A percentile compares a stretch with the other conserved stretches of the same genome.
These are phyloP conservation scores for Marchantia paleacea DNA, from an alignment of 225 moss, liverwort and hornwort genomes.

Conservation along the genomic window DNA sequence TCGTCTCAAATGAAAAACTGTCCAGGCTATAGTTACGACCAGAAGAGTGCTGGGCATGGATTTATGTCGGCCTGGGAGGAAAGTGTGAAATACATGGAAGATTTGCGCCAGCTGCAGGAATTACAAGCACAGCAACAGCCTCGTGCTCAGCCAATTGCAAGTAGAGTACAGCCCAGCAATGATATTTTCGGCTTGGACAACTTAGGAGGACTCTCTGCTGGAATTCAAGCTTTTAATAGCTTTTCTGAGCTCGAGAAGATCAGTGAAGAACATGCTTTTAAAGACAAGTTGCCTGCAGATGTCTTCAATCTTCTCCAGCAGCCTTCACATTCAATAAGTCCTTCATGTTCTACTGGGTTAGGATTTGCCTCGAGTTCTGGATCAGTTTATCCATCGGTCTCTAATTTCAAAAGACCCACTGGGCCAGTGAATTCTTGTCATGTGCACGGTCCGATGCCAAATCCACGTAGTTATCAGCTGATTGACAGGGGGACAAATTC, in stretches of 20 bases:
- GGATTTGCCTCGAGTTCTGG: constrained; percentile 45
- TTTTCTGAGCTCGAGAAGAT: constrained; percentile 3
- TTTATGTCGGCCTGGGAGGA: constrained; percentile 66
- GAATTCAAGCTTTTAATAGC: neutral
- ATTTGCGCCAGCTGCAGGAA: constrained; percentile 64
- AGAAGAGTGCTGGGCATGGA: constrained; percentile 6
- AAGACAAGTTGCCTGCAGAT: constrained; percentile 36
- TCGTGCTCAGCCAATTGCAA: neutral
- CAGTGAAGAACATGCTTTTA: neutral
- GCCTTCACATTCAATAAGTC: constrained; percentile 31
- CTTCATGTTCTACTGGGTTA: constrained; percentile 8
- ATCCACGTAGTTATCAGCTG: constrained; percentile 5
- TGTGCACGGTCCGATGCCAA: neutral
- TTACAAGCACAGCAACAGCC: constrained; percentile 9
- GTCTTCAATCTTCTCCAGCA: constrained; percentile 67
- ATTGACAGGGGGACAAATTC: neutral
- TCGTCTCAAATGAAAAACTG: neutral
- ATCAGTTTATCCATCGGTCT: constrained; percentile 36
- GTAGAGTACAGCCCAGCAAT: neutral
- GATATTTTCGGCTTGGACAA: constrained; percentile 3
- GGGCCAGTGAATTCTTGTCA: constrained; percentile 30
- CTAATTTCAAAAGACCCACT: constrained; percentile 23
- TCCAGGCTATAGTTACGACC: constrained; percentile 7
- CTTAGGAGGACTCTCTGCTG: neutral
- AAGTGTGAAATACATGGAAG: constrained; percentile 77